Base-by-base conservation (phyloP, 495 filamentous ascomycete species). In the Wilcoxina mikolae region DNA sequence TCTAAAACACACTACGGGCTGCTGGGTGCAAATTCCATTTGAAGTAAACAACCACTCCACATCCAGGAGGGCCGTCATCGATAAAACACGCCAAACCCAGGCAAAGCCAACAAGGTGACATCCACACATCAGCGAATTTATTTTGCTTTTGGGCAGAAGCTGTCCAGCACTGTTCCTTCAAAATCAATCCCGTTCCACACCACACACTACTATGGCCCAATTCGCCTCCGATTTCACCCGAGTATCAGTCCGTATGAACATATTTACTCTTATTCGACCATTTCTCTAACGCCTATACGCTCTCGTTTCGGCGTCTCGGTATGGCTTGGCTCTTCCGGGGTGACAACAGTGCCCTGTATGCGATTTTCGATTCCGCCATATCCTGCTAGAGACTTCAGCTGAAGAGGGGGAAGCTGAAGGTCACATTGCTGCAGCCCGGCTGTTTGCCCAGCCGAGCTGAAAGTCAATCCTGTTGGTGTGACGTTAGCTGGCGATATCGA, bases 211-310 rank as follows among this genome's bases (percentile, higher is more conserved):
- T 15, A 15, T 7, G 31, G 7, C 7, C 7, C 7, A 35, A 35
- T 35, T 35, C 31, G 31, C 31, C 31, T 15, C 31, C 15, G 31
- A 35, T 35, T 35, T 15, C 31, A 35, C 31, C 31, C 31, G 7
- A 7, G 31, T 7, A 7, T 15, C 7, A 35, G 7, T 35, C 31
- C 31, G 31, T 35, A 15, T 35, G 7, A 15, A 35, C 15, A 46
- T 24, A 11, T 46, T 24, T 7, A 18, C 46, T 20, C 10, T 66
- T 47, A 67, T 48, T 56, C 65, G 5, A 67, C 24, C 64, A 67
- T 67, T 53, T 67, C 65, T 20, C 55, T 55, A 39, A 67, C 65
- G 15, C 56, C 64, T 28, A 67, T 66, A 24, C 65, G 57, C 38
- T 67, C 60, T 26, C 65, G 47, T 31, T 58, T 59, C 27, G 59